These are phyloP conservation scores for Fusarium solani-melongenae DNA, from an alignment of 2,329 filamentous ascomycete genomes.

Conservation along the genomic window DNA sequence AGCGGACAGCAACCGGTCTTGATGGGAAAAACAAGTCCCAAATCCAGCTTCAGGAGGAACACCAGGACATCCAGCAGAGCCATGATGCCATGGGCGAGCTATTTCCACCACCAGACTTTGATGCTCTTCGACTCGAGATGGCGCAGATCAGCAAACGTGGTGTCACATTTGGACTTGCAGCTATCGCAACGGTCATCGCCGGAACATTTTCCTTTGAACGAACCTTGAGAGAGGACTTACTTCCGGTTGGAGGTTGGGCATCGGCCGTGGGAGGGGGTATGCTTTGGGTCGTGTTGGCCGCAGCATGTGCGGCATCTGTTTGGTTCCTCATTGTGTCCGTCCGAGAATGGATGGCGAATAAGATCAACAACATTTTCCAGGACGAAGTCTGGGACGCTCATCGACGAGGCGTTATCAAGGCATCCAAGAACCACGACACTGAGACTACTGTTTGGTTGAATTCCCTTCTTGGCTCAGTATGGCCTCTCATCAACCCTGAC, in stretches of 20 bases:
- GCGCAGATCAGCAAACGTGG: conserved; percentile 47
- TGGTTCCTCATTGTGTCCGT: conserved; percentile 58
- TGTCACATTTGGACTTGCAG: conserved; percentile 51
- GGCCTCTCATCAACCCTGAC: conserved; percentile 81
- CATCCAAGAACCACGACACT: conserved; percentile 57
- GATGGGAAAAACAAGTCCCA: conserved; percentile 53
- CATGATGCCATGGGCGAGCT: conserved; percentile 55
- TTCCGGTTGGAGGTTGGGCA: conserved; percentile 7
- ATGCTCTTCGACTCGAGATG: conserved; percentile 51
- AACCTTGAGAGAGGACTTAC: conserved; percentile 23
- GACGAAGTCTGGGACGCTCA: conserved; percentile 77
- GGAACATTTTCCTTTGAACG: conserved; percentile 40
- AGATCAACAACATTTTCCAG: conserved; percentile 71
- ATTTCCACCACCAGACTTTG: conserved; percentile 62
- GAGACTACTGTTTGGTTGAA: conserved; percentile 81
- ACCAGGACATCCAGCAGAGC: conserved; percentile 48
- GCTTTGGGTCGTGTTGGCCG: conserved; percentile 43
- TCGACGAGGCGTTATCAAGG: conserved; percentile 59
- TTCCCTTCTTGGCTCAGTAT: conserved; percentile 72
- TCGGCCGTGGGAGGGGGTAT: conserved; percentile 36
- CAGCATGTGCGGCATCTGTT: conserved; percentile 39
- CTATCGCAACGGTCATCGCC: conserved; percentile 48
- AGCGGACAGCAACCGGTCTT: conserved; percentile 52
- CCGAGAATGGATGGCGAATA: conserved; percentile 70
- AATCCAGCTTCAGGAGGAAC: conserved; percentile 52